These are phyloP conservation scores for Penicillium alfredii DNA, from an alignment of 495 filamentous ascomycete genomes.

Conservation along the genomic window DNA sequence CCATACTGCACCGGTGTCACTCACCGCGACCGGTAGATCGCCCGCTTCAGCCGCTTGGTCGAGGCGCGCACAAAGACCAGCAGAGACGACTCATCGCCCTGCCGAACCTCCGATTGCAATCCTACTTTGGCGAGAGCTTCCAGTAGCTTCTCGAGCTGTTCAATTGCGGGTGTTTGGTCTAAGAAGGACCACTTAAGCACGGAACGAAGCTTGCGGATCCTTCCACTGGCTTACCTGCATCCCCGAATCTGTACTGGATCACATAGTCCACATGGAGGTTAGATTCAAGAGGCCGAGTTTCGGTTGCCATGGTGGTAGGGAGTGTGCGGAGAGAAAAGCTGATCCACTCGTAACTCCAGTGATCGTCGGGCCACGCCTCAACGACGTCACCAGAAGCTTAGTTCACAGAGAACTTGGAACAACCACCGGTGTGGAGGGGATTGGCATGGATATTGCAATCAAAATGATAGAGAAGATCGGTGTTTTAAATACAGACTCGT, in stretches of 20 bases:
- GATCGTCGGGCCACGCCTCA: background rate
- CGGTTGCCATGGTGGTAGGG: slow-evolving; percentile 10
- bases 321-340: slow-evolving; percentile 5
- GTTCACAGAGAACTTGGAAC: background rate
- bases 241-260: slow-evolving; percentile 68
- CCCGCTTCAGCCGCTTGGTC: slow-evolving; percentile 33
- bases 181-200: too few species aligned
- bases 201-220: background rate
- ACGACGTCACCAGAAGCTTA: slow-evolving; percentile 8
- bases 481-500: too few species aligned
- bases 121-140: slow-evolving; percentile 65
- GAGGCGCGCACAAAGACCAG: slow-evolving; percentile 75
- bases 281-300: slow-evolving; percentile 26
- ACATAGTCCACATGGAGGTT: slow-evolving; percentile 90
- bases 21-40: slow-evolving; percentile 65
- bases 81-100: slow-evolving; percentile 68
- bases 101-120: slow-evolving; percentile 77
- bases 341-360: slow-evolving; percentile 1
- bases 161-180: slow-evolving; percentile 64
- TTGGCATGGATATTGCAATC: too few species aligned
- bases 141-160: slow-evolving; percentile 70
- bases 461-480: too few species aligned
- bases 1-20: too few species aligned
- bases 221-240: slow-evolving; percentile 58
- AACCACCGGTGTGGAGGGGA: too few species aligned